Evolutionary conservation across 257 asterid species (phyloP), one percentile per base, ranked within the genome.

Genomic region (Thymus mandschuricus): DNA sequence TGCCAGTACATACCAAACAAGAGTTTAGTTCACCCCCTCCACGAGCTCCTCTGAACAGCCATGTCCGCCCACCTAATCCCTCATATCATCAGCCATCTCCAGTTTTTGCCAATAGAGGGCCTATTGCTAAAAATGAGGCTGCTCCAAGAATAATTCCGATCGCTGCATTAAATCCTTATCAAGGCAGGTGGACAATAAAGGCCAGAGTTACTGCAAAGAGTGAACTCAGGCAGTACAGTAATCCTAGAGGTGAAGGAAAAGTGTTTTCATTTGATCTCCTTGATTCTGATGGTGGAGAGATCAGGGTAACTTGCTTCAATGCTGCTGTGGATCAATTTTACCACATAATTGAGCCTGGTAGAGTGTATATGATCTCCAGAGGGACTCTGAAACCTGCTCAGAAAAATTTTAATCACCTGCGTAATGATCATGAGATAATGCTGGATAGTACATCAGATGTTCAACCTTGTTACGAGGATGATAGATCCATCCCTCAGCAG

Each of bases 241-340:
- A 88, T 85, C 46, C 83, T 50, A 85, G 89, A 40, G 97, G 99
- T 74, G 95, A 89, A 64, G 98, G 98, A 54, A 93, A 91, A 83
- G 98, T 93, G 45, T 90, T 93, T 77, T 87, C 96, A 28, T 94
- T 94, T 72, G 99, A 94, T 81, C 92, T 94, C 75, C 92, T 94
- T 74, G 99, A 94, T 79, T 80, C 96, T 56, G 87, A 85, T 55
- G 94, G 97, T 60, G 97, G 97, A 67, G 97, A 94, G 83, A 94
- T 94, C 81, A 86, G 91, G 80, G 96, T 81, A 4, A 94, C 97
- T 12, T 94, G 97, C 86, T 94, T 94, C 86, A 94, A 91, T 83
- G 84, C 92, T 38, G 96, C 84, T 78, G 99, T 91, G 3, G 96
- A 87, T 78, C 91, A 87, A 60, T 89, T 85, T 75, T 89, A 85